These are phyloP conservation scores for Limnomonas spitsbergensis DNA, from an alignment of 139 green algal species.

Conservation along the genomic window DNA sequence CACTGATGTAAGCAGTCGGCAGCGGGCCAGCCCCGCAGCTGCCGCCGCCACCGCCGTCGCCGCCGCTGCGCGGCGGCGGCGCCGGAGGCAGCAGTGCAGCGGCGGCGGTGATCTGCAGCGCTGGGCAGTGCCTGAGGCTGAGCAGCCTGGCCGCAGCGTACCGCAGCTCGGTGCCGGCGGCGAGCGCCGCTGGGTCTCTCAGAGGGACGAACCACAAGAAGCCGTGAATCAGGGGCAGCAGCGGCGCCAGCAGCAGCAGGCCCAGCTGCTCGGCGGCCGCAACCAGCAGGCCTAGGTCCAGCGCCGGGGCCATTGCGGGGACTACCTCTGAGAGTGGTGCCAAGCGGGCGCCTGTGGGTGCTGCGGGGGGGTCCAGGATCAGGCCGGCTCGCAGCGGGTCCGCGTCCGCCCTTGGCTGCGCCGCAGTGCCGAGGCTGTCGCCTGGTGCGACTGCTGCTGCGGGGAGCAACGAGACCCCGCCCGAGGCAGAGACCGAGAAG, in stretches of 20 bases:
- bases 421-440: not conserved
- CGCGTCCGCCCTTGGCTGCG: not conserved
- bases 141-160: no score
- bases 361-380: not conserved
- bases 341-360: not conserved
- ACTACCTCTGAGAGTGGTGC: not conserved
- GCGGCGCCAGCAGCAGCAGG: constrained; percentile 7
- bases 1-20: no score
- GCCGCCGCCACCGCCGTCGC: no score
- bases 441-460: not conserved
- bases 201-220: constrained; percentile 7
- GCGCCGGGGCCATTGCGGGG: not conserved
- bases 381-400: not conserved
- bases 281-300: not conserved
- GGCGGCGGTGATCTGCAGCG: no score
- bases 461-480: not conserved
- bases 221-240: constrained; percentile 7
- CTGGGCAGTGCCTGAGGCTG: no score
- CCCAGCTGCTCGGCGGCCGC: not conserved
- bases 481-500: not conserved
- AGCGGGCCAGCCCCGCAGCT: no score
- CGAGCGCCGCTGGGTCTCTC: no score
- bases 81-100: no score
- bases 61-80: no score
- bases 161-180: no score